phyloP scores from a whole-genome alignment of 345 rosid genomes.

The Leavenworthia alabamica region DNA sequence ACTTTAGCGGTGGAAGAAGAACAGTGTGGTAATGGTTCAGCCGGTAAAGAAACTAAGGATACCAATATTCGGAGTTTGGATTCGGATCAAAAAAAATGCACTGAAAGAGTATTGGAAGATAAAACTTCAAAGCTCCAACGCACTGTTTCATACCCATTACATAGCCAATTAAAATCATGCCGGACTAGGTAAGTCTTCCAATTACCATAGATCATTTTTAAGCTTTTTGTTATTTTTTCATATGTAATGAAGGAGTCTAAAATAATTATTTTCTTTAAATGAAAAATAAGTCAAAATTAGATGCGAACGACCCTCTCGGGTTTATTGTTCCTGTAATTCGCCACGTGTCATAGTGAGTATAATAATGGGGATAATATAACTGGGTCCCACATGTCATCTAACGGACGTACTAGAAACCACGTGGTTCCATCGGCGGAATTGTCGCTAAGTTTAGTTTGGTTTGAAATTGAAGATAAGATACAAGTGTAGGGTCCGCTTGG shows the following conservation, averaged over 20 bases:
- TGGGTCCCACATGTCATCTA: conserved; percentile 11
- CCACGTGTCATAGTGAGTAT: conserved; percentile 4
- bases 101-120: not conserved
- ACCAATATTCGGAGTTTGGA: not conserved
- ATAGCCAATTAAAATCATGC: conserved; percentile 12
- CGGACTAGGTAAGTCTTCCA: conserved; percentile 11
- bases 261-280: not conserved
- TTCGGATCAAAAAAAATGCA: not conserved
- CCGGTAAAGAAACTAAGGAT: not conserved
- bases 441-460: not conserved
- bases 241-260: not conserved
- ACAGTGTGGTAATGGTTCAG: not conserved
- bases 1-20: not conserved
- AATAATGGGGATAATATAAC: conserved; percentile 4
- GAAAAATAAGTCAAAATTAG: not conserved
- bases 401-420: conserved; percentile 16
- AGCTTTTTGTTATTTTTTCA: not conserved
- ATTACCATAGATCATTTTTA: not conserved
- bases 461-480: conserved; percentile 11
- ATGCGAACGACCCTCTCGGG: not conserved
- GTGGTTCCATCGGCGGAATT: conserved; percentile 16
- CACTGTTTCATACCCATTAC: conserved; percentile 9
- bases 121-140: conserved; percentile 8
- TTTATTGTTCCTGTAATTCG: not conserved
- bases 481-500: not conserved